Evolutionary conservation across 306 rosid genomes (phyloP).

Genomic region (Malus orientalis): DNA sequence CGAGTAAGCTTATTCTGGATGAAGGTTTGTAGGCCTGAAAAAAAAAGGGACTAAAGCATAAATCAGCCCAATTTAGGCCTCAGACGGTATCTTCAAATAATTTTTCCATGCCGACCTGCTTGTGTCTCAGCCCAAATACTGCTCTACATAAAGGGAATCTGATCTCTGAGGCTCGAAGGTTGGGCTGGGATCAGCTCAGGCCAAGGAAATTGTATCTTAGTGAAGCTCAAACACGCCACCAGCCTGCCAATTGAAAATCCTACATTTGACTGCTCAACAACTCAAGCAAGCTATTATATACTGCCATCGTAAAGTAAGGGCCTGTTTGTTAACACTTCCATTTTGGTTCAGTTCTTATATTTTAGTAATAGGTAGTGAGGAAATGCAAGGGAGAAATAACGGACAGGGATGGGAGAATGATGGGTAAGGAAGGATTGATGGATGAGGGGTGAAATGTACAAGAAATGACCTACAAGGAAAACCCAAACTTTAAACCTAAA

Average conservation of each 20-base stretch:
- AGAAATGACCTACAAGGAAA: background rate
- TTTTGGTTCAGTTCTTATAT: background rate
- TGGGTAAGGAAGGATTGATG: background rate
- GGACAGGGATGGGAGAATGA: background rate
- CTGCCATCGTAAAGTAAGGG: background rate
- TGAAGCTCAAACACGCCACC: background rate
- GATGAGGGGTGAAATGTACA: background rate
- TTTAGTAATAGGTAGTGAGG: background rate
- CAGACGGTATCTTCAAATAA: background rate
- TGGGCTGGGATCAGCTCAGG: background rate
- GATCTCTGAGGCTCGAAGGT: background rate
- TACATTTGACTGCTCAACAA: background rate
- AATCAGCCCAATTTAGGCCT: background rate
- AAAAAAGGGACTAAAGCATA: background rate
- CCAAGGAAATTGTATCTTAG: background rate
- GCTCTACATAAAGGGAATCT: background rate
- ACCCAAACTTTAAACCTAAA: background rate
- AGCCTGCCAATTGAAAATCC: background rate
- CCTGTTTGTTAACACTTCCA: background rate
- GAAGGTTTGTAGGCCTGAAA: background rate
- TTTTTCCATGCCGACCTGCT: background rate
- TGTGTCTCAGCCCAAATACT: background rate
- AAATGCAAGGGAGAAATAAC: background rate
- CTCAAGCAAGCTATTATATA: background rate
- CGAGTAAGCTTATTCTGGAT: background rate